Evolutionary conservation across 805 yeast genomes (phyloP), one percentile per base, ranked within the genome.

Genomic region (Cyberlindnera euphorbiae): DNA sequence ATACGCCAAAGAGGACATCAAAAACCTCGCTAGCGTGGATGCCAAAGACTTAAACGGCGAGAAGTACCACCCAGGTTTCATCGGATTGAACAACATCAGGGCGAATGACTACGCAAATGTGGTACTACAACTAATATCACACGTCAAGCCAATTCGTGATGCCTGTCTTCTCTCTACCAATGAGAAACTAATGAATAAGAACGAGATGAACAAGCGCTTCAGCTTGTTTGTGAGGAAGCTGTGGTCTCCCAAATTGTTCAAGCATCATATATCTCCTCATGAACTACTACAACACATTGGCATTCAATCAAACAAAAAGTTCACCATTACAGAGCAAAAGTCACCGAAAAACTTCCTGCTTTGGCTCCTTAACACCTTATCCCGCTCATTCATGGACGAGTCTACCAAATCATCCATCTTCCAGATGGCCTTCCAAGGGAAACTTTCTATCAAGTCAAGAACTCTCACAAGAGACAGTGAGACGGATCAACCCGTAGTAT

Each of bases 261-360:
- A 71, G 45, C 55, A 68, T 4, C 86, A 82, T 48, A 64, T 82
- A 2, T 77, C 90, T 0, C 79, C 86, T 1, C 82, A 76, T 50
- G 86, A 79, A 33, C 58, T 85, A 7, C 52, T 80, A 30, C 77
- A 77, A 39, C 63, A 60, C 41, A 56, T 80, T 5, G 56, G 71
- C 2, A 47, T 59, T 1, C 37, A 53, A n/a, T 66, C 81, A 1
- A 64, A 68, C 30, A 68, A 66, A 35, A 51, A 56, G 28, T 73
- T 71, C 47, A 52, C 65, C 4, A 30, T 66, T 6, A 61, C 60
- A 21, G 53, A 51, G 19, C 63, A 66, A 31, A 51, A 54, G 4
- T 74, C 75, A 28, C 90, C 93, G 1, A 73, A 72, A 41, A 60
- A 59, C 11, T 75, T 83, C 41, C 45, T 81, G 5, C 46, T 69